Percentiles rank a stretch among this genome's conserved stretches.
Conservation (phyloP, 306 rosid genomes). For the Purshia tridentata region DNA sequence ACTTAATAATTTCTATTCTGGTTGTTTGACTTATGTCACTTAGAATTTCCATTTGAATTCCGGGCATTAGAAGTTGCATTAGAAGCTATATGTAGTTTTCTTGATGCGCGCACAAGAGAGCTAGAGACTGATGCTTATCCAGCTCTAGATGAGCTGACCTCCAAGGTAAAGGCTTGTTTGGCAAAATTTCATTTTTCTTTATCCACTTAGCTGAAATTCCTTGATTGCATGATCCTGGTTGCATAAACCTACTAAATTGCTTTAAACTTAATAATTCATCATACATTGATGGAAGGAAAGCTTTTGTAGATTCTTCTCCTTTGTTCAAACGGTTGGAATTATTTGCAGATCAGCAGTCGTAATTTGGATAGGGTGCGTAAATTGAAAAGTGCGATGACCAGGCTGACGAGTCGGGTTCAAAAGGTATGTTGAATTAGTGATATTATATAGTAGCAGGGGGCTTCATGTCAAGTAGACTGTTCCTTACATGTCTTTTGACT, state of each 20-base stretch:
- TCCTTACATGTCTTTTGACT: background rate
- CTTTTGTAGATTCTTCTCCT: background rate
- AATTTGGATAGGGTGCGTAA: slow-evolving; percentile 79
- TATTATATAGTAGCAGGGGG: background rate
- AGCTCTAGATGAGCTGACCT: slow-evolving; percentile 76
- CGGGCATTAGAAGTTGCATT: slow-evolving; percentile 68
- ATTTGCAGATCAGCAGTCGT: slow-evolving; percentile 67
- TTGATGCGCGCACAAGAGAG: slow-evolving; percentile 65
- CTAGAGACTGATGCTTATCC: slow-evolving; percentile 70
- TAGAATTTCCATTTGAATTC: slow-evolving; percentile 84
- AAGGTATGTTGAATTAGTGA: slow-evolving; percentile 44
- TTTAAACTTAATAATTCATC: background rate
- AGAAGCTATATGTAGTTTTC: slow-evolving; percentile 71
- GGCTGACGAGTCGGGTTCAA: slow-evolving; percentile 79
- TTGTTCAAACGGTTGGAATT: background rate
- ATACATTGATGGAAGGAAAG: background rate
- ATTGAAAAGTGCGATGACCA: slow-evolving; percentile 76
- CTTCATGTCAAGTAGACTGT: background rate
- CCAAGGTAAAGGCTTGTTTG: slow-evolving; percentile 48
- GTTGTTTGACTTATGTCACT: slow-evolving; percentile 3
- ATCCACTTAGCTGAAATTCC: background rate
- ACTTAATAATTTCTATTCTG: background rate
- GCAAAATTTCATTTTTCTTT: background rate
- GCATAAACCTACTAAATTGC: background rate
- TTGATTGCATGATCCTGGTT: background rate